Base-by-base conservation (phyloP, 2,329 filamentous ascomycete genomes). In the Tothia fuscella region DNA sequence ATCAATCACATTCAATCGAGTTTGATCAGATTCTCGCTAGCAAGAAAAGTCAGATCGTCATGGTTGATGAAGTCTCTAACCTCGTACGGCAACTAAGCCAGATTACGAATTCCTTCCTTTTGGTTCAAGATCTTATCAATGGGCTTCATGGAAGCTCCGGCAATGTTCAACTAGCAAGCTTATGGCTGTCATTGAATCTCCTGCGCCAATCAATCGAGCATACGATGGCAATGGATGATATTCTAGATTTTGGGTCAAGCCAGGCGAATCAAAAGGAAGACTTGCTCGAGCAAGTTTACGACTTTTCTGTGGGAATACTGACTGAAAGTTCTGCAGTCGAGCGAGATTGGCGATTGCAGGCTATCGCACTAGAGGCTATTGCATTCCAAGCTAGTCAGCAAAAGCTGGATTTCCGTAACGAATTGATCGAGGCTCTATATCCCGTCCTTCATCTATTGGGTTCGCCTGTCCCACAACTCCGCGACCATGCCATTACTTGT, bases 391-490 rank as follows among this genome's bases (percentile, higher is more conserved):
- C 89, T 3, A 68, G 72, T 20, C 74, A 74, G 14, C 66, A 82
- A 28, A 72, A 76, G 16, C 56, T 70, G 39, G 72, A 74, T 0
- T 98, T 95, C 57, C 77, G 82, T 3, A 74, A 78, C 3, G 89
- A 96, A 55, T 71, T 98, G 7, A 85, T 95, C 38, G 91, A 98
- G 51, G 78, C 87, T 0, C 65, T 98, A 10, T 98, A 94, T 57
- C 88, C 91, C 0, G 71, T 94, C n/a, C 74, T 93, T 0, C 84
- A 91, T n/a, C 75, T 88, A 38, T 66, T 98, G 13, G 87, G 86
- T 3, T 88, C 86, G 3, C 65, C 71, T 1, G 76, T 78, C 26
- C 61, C 70, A 0, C 67, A 68, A 20, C 66, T 98, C 13, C 81
- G 87, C 49, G 72, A 76, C 24, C 88, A 96, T 57, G 85, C 89